phyloP scores from a whole-genome alignment of 2,329 filamentous ascomycete genomes.

The Chaetothyriales sp. region DNA sequence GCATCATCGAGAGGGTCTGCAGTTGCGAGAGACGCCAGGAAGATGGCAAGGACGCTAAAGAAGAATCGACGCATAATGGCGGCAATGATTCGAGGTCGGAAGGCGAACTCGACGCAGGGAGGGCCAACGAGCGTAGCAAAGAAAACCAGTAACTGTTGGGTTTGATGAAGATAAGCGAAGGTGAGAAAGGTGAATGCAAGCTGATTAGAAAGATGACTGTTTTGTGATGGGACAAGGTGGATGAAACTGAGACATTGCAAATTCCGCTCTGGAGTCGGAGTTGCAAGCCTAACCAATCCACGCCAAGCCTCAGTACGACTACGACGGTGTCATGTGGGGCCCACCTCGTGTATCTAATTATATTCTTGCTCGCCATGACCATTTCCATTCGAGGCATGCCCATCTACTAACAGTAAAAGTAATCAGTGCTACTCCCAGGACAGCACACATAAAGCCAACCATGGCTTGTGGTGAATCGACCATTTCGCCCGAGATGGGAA shows the following conservation, averaged over 20 bases:
- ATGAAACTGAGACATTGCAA: not conserved
- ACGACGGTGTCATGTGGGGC: not conserved
- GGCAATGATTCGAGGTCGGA: not conserved
- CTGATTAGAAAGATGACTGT: not conserved
- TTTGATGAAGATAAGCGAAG: not conserved
- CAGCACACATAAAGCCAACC: constrained; percentile 34
- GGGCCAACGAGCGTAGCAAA: not conserved
- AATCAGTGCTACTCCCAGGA: constrained; percentile 26
- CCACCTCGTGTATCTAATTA: constrained; percentile 7
- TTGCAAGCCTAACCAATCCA: not conserved
- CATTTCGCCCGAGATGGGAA: constrained; percentile 35
- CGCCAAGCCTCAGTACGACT: not conserved
- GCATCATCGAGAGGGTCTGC: constrained; percentile 13
- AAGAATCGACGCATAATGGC: constrained; percentile 11
- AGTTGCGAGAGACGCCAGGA: constrained; percentile 14
- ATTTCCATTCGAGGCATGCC: constrained; percentile 26
- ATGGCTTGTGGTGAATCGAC: constrained; percentile 33
- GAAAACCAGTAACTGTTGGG: not conserved
- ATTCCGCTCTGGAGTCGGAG: not conserved
- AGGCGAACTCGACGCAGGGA: not conserved
- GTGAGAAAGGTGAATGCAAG: not conserved
- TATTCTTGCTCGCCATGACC: constrained; percentile 27
- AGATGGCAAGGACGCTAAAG: constrained; percentile 7
- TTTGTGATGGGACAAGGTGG: not conserved
- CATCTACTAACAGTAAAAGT: constrained; percentile 23